phyloP scores from a whole-genome alignment of 2,329 filamentous ascomycete species.

The Fusarium odoratissimum region DNA sequence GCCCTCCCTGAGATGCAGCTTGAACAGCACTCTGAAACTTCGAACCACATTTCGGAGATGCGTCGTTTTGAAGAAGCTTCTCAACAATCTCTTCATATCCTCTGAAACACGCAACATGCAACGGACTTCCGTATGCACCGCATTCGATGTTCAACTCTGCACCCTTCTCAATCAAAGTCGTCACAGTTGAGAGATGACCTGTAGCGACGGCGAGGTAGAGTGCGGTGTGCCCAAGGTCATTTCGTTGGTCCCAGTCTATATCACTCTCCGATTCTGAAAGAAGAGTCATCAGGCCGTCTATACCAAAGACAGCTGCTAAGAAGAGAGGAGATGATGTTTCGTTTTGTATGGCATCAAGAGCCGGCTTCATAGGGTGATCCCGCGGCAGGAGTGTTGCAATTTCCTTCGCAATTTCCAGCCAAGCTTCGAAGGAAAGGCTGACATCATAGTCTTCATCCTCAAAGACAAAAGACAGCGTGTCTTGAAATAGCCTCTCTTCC shows the following conservation, averaged over 20 bases:
- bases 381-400: not conserved
- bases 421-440: not conserved
- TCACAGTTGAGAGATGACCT: not conserved
- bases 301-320: not conserved
- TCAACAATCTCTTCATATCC: not conserved
- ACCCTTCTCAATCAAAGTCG: not conserved
- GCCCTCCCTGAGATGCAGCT: not conserved
- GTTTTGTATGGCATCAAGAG: not conserved
- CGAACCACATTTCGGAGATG: not conserved
- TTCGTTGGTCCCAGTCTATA: not conserved
- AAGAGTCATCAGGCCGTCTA: not conserved
- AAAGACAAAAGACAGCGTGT: not conserved
- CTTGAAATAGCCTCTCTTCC: not conserved
- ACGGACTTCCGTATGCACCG: not conserved
- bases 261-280: not conserved
- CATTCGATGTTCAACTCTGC: not conserved
- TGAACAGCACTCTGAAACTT: not conserved
- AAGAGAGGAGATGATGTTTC: not conserved
- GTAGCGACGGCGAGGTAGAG: not conserved
- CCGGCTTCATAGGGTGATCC: not conserved
- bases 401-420: not conserved
- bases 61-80: not conserved
- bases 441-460: not conserved
- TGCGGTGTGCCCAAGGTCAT: not conserved
- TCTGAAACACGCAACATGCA: constrained; percentile 2